Evolutionary conservation across 2,329 filamentous ascomycete species (phyloP).

Genomic region (Orbilia quercus): DNA sequence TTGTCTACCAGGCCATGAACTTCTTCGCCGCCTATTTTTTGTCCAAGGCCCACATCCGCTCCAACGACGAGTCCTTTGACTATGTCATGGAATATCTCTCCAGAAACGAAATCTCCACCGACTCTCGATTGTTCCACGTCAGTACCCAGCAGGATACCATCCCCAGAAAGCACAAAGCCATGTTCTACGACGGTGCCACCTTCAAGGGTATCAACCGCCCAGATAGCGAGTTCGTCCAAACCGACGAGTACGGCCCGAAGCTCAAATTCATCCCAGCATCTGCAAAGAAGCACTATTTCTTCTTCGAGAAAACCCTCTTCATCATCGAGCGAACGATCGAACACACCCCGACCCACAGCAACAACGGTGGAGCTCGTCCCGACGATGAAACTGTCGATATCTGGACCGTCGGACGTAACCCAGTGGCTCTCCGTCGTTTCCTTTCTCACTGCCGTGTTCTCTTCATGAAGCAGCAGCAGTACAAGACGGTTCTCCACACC

Average conservation of each 20-base stretch:
- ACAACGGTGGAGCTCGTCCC: slow-evolving; percentile 64
- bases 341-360: slow-evolving; percentile 59
- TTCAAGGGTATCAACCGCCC: slow-evolving; percentile 65
- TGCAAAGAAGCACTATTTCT: slow-evolving; percentile 74
- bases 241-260: slow-evolving; percentile 64
- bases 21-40: slow-evolving; percentile 60
- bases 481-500: slow-evolving; percentile 75
- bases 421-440: slow-evolving; percentile 72
- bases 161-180: slow-evolving; percentile 58
- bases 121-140: slow-evolving; percentile 60
- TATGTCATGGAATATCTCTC: slow-evolving; percentile 60
- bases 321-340: slow-evolving; percentile 68
- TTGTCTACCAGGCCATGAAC: slow-evolving; percentile 51
- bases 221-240: slow-evolving; percentile 62
- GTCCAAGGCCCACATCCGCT: slow-evolving; percentile 60
- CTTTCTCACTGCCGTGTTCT: slow-evolving; percentile 70
- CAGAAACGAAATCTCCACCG: slow-evolving; percentile 59
- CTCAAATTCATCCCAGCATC: slow-evolving; percentile 74
- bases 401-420: slow-evolving; percentile 72
- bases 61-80: slow-evolving; percentile 60
- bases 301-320: slow-evolving; percentile 71
- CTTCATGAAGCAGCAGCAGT: slow-evolving; percentile 70
- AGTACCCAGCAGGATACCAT: slow-evolving; percentile 60
- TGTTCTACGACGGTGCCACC: slow-evolving; percentile 60
- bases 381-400: slow-evolving; percentile 68